Conservation (phyloP, 352 stramenopile species). For the Phytophthora palmivora region DNA sequence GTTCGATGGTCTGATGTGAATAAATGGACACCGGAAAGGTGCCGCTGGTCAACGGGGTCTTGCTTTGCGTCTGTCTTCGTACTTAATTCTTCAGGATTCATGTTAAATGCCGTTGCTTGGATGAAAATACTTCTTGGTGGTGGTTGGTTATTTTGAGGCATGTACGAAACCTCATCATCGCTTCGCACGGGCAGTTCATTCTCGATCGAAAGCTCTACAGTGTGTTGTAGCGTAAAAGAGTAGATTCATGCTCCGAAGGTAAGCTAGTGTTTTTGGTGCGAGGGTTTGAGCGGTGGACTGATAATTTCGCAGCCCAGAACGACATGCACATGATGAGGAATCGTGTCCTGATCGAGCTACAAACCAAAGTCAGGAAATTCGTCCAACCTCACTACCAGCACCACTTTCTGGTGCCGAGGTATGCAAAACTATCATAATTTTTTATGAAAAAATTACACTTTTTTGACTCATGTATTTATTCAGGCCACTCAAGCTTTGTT, state of each 20-base stretch:
- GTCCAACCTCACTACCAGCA: constrained; percentile 50
- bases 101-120: not conserved
- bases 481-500: constrained; percentile 63
- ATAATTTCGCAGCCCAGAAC: constrained; percentile 39
- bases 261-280: not conserved
- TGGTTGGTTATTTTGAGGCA: constrained; percentile 34
- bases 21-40: not conserved
- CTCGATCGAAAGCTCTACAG: constrained; percentile 13
- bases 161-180: constrained; percentile 19
- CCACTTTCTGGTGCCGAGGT: constrained; percentile 68
- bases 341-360: constrained; percentile 38
- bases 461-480: constrained; percentile 7
- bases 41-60: constrained; percentile 5
- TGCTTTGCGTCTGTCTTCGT: constrained; percentile 7
- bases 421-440: constrained; percentile 5
- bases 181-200: constrained; percentile 21
- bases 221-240: not conserved
- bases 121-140: constrained; percentile 23
- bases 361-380: constrained; percentile 49
- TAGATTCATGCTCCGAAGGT: constrained; percentile 29
- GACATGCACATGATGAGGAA: constrained; percentile 30
- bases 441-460: not conserved
- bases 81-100: not conserved
- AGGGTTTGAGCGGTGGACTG: not conserved
- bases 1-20: too few relatives aligned